phyloP scores from a whole-genome alignment of 306 rosid species.

The Cicer cuneatum region DNA sequence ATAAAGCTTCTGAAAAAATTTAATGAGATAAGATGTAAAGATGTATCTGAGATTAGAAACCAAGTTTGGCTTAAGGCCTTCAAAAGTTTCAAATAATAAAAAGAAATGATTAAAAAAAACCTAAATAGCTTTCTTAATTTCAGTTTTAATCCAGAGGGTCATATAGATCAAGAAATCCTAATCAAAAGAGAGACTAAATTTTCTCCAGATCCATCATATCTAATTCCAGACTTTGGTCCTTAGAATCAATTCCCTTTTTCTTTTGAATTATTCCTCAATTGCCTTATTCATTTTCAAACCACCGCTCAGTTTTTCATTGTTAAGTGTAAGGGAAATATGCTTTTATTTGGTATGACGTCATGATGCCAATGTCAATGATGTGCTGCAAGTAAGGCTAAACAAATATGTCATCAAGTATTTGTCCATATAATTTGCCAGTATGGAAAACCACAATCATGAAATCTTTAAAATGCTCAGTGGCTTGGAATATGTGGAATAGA shows the following conservation, averaged over 20 bases:
- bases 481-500: not conserved
- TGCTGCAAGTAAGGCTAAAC: not conserved
- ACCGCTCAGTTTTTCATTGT: not conserved
- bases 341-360: not conserved
- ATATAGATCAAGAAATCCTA: not conserved
- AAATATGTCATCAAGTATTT: not conserved
- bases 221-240: not conserved
- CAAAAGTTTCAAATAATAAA: constrained; percentile 5
- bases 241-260: no score
- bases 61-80: not conserved
- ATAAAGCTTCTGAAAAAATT: not conserved
- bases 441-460: not conserved
- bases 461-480: not conserved
- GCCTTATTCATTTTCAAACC: not conserved
- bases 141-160: not conserved
- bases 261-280: not conserved
- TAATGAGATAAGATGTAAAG: not conserved
- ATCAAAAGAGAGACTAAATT: not conserved
- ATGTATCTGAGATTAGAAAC: not conserved
- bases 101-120: not conserved
- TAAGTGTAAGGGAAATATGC: not conserved
- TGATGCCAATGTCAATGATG: not conserved
- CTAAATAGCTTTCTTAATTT: not conserved
- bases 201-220: not conserved
- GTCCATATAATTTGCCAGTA: not conserved